These are phyloP conservation scores for Cytospora piceicola DNA, from an alignment of 2,329 filamentous ascomycete genomes.

Conservation along the genomic window DNA sequence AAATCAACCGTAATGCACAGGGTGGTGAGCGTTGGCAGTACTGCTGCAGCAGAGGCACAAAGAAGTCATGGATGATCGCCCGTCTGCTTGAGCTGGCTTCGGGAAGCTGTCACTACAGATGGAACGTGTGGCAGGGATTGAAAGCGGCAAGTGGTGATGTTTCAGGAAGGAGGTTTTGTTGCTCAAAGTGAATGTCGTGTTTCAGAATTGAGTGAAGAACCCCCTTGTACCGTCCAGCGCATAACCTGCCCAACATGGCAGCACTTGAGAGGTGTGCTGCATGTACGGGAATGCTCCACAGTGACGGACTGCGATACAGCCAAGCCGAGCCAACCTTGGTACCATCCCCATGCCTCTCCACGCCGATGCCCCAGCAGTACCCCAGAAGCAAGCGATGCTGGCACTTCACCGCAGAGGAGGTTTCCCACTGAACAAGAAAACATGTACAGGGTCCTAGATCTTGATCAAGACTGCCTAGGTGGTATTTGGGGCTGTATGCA, in stretches of 20 bases:
- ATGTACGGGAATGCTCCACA: background rate
- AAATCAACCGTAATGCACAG: background rate
- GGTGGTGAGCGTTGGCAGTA: background rate
- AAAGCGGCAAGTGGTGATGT: conserved; percentile 19
- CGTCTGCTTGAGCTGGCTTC: conserved; percentile 9
- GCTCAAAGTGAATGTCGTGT: conserved; percentile 23
- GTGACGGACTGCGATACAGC: background rate
- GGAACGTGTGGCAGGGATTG: conserved; percentile 8
- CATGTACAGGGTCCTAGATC: too few species aligned
- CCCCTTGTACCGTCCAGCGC: conserved; percentile 9
- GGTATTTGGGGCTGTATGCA: too few species aligned
- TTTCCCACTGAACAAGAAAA: conserved; percentile 23
- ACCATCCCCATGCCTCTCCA: background rate
- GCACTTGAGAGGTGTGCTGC: too few species aligned
- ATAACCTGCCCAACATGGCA: conserved; percentile 1
- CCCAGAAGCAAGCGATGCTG: background rate
- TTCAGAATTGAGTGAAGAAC: conserved; percentile 19
- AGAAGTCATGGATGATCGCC: conserved; percentile 15
- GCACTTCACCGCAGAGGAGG: background rate
- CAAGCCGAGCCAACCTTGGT: background rate
- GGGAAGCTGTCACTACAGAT: conserved; percentile 8
- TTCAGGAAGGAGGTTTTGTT: conserved; percentile 10
- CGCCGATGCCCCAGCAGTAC: background rate
- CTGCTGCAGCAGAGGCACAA: conserved; percentile 2
- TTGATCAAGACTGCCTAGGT: too few species aligned